These are phyloP conservation scores for Blastobotrys apis DNA, from an alignment of 1,139 yeast genomes.

Conservation along the genomic window DNA sequence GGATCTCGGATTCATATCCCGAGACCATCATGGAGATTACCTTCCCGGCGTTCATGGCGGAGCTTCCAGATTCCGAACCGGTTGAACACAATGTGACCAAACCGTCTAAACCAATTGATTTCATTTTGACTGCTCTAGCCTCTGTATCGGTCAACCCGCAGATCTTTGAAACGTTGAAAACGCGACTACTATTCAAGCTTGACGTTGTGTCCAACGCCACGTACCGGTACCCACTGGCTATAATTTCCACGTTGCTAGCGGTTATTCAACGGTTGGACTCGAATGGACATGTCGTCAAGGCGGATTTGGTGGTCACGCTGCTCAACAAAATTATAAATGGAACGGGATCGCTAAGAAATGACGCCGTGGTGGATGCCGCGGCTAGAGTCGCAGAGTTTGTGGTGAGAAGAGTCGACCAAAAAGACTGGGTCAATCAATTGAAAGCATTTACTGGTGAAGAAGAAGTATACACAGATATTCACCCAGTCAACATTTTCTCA, in stretches of 20 bases:
- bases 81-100: neutral
- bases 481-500: conserved; percentile 6
- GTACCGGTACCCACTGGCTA: conserved; percentile 23
- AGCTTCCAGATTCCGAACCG: conserved; percentile 41
- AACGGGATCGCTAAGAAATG: conserved; percentile 14
- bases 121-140: conserved; percentile 32
- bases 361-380: conserved; percentile 20
- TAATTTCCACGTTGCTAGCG: conserved; percentile 23
- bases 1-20: conserved; percentile 43
- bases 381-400: conserved; percentile 18
- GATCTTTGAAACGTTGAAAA: conserved; percentile 35
- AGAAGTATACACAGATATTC: neutral
- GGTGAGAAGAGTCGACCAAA: conserved; percentile 20
- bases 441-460: neutral
- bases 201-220: conserved; percentile 19
- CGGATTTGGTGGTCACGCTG: conserved; percentile 25
- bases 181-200: conserved; percentile 34
- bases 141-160: conserved; percentile 29
- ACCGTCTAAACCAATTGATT: conserved; percentile 21
- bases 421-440: no score
- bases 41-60: conserved; percentile 54
- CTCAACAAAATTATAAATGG: conserved; percentile 18
- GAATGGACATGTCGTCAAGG: conserved; percentile 16
- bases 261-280: conserved; percentile 21
- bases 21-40: conserved; percentile 53